Percentiles rank a stretch among this genome's conserved stretches.
Conservation (phyloP, 148 eudicot genomes). For the Rhododendron ovatum region DNA sequence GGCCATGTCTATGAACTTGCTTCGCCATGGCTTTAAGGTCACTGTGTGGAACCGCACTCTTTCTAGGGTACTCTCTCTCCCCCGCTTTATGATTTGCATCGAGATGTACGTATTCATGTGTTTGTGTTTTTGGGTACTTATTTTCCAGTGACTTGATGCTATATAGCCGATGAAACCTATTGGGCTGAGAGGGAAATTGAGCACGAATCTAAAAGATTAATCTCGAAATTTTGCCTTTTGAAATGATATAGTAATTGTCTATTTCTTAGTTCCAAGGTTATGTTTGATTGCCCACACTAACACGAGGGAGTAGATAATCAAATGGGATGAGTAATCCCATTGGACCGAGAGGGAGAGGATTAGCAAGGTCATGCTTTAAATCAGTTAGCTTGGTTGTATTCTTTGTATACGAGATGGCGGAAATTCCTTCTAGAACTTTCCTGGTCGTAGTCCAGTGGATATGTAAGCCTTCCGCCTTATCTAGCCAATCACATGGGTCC, state of each 20-base stretch:
- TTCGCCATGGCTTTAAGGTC: slow-evolving; percentile 72
- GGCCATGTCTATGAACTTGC: slow-evolving; percentile 87
- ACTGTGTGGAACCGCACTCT: slow-evolving; percentile 98
- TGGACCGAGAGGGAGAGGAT: neutral
- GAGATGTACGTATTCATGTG: neutral
- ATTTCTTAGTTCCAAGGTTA: neutral
- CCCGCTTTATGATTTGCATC: neutral
- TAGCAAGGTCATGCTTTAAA: neutral
- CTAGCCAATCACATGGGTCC: neutral
- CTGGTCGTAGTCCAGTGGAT: neutral
- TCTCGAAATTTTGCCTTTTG: neutral
- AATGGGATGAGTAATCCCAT: neutral
- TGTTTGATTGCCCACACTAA: neutral
- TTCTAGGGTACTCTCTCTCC: slow-evolving; percentile 52
- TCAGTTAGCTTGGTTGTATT: neutral
- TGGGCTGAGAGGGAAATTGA: neutral
- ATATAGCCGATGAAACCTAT: neutral
- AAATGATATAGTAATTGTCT: neutral
- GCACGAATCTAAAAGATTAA: neutral
- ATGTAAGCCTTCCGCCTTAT: neutral
- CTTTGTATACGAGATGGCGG: neutral
- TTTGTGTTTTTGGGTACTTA: neutral
- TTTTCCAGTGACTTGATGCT: neutral
- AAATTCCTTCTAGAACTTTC: neutral
- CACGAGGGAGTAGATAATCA: neutral